Conservation (phyloP, 257 asterid species). For the Anisodus tanguticus region DNA sequence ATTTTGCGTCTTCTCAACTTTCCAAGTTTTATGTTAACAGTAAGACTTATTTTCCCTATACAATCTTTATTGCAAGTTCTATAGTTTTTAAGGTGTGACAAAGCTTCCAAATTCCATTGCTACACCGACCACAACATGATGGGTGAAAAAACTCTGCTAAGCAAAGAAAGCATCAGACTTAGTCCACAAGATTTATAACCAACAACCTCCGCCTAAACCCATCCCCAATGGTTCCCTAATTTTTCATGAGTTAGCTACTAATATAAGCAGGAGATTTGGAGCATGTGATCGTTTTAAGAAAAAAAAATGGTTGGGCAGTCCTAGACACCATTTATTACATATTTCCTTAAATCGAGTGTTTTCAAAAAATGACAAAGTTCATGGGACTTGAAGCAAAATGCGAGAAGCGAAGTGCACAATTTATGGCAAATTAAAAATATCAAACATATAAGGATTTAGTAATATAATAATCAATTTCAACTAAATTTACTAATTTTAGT, state of each 20-base stretch:
- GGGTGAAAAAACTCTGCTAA: not conserved
- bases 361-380: not conserved
- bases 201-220: not conserved
- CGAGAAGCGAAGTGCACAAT: not conserved
- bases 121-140: not conserved
- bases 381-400: not conserved
- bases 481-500: not conserved
- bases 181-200: not conserved
- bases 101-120: constrained; percentile 18
- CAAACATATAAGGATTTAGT: not conserved
- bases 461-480: not conserved
- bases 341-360: not conserved
- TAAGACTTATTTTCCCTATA: not conserved
- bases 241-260: not conserved
- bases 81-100: constrained; percentile 18
- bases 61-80: not conserved
- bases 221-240: not conserved
- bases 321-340: not conserved
- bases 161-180: constrained; percentile 14
- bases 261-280: constrained; percentile 8
- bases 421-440: not conserved
- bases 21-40: not conserved
- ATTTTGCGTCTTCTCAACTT: not conserved
- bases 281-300: not conserved
- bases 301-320: not conserved